Percentiles rank a stretch among this genome's conserved stretches.
Conservation (phyloP, 1,284 basidiomycete genomes). For the Coriolopsis trogii region DNA sequence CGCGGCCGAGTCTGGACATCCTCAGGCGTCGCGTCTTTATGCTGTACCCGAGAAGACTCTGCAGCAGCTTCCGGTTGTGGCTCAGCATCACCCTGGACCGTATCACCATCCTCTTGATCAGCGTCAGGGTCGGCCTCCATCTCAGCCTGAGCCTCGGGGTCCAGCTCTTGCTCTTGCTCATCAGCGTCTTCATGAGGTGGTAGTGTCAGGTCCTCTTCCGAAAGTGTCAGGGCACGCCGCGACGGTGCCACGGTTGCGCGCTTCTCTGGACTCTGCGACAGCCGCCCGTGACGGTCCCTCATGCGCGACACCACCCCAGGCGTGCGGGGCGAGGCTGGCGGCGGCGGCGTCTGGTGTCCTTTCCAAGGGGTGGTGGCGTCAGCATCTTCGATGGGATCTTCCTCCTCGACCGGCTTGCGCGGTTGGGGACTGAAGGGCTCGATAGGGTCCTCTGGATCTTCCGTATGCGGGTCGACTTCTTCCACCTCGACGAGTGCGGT, state of each 20-base stretch:
- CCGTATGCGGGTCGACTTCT: conserved; percentile 7
- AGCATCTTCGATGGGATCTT: conserved; percentile 24
- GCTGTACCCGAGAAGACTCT: neutral
- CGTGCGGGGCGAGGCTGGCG: conserved; percentile 28
- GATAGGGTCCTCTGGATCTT: conserved; percentile 26
- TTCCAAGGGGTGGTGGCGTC: conserved; percentile 36
- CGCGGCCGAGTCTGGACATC: conserved; percentile 6
- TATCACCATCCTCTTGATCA: too few relatives aligned
- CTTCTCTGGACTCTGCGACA: conserved; percentile 14
- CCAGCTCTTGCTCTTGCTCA: neutral
- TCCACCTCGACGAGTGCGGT: neutral
- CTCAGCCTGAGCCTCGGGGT: neutral
- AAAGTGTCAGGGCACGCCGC: neutral
- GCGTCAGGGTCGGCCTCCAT: neutral
- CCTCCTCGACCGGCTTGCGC: conserved; percentile 7
- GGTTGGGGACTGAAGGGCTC: conserved; percentile 21
- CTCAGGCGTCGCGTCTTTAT: neutral
- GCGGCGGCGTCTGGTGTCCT: conserved; percentile 11
- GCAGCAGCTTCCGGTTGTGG: neutral
- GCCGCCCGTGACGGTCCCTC: conserved; percentile 39
- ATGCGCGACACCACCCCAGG: conserved; percentile 38
- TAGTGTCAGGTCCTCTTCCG: conserved; percentile 3
- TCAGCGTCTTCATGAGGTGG: conserved; percentile 11
- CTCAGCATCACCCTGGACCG: too few relatives aligned
- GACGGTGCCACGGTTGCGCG: conserved; percentile 5